Percentiles rank a stretch among this genome's conserved stretches.
Evolutionary conservation across 1,284 basidiomycete genomes (phyloP).

Genomic region (Melanopsichium pennsylvanicum): DNA sequence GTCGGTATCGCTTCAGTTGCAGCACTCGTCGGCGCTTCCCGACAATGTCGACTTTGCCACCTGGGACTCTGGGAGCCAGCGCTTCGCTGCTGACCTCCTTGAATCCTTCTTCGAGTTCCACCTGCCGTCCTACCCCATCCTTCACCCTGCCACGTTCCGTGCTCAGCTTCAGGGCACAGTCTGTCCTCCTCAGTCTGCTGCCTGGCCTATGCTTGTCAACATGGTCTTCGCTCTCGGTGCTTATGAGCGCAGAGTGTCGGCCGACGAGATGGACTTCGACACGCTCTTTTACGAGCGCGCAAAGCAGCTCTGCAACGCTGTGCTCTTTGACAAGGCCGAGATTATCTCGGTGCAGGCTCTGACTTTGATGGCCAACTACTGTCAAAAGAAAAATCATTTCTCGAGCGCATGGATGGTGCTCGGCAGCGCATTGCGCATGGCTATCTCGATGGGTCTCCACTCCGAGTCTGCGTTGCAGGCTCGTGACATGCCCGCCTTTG

Average conservation of each 20-base stretch:
- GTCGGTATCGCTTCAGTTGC: slow-evolving; percentile 8
- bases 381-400: slow-evolving; percentile 47
- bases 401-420: slow-evolving; percentile 47
- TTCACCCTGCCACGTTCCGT: slow-evolving; percentile 45
- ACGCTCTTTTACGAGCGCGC: slow-evolving; percentile 39
- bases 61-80: slow-evolving; percentile 33
- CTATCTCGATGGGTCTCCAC: slow-evolving; percentile 45
- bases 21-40: slow-evolving; percentile 13
- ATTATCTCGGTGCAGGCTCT: slow-evolving; percentile 45
- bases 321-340: slow-evolving; percentile 45
- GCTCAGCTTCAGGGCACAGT: slow-evolving; percentile 41
- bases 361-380: slow-evolving; percentile 45
- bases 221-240: slow-evolving; percentile 50
- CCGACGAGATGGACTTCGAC: slow-evolving; percentile 27
- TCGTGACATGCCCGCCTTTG: slow-evolving; percentile 36
- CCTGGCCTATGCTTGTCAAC: slow-evolving; percentile 49
- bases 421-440: slow-evolving; percentile 46
- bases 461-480: slow-evolving; percentile 37
- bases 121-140: slow-evolving; percentile 42
- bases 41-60: slow-evolving; percentile 26
- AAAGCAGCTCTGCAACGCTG: slow-evolving; percentile 35
- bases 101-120: slow-evolving; percentile 49
- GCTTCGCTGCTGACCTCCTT: slow-evolving; percentile 29
- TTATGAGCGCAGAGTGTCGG: slow-evolving; percentile 33
- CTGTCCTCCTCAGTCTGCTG: slow-evolving; percentile 19